These are phyloP conservation scores for Wallacemonas sp. DNA, from an alignment of 208 protist species.

Conservation along the genomic window DNA sequence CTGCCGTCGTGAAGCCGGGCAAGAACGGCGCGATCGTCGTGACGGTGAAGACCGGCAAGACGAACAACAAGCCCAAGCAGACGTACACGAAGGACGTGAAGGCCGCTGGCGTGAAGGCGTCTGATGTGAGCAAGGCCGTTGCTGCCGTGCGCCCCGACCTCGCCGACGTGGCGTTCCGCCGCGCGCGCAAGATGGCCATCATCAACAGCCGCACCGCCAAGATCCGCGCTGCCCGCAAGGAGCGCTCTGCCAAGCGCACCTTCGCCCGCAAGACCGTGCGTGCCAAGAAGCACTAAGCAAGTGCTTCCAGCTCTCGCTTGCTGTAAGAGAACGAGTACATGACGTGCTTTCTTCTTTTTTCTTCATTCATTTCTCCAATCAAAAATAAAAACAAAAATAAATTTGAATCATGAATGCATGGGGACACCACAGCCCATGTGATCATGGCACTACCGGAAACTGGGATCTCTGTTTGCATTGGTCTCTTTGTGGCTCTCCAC, in stretches of 20 bases:
- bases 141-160: conserved; percentile 82
- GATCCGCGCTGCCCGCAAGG: conserved; percentile 78
- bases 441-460: too few relatives aligned
- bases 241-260: conserved; percentile 64
- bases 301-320: conserved; percentile 14
- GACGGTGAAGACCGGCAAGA: conserved; percentile 70
- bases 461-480: too few relatives aligned
- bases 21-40: conserved; percentile 67
- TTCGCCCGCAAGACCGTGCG: conserved; percentile 80
- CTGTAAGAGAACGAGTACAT: too few relatives aligned
- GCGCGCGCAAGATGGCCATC: conserved; percentile 70
- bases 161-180: conserved; percentile 75
- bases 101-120: conserved; percentile 74
- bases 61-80: conserved; percentile 80
- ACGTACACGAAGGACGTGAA: conserved; percentile 70
- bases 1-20: conserved; percentile 70
- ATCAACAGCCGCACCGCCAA: conserved; percentile 61
- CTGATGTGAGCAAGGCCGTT: conserved; percentile 65
- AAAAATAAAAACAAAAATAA: too few relatives aligned
- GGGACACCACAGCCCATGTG: too few relatives aligned
- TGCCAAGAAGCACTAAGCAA: conserved; percentile 35
- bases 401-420: too few relatives aligned
- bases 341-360: conserved; percentile 1
- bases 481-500: too few relatives aligned
- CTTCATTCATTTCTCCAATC: conserved; percentile 11